Conservation (phyloP, 257 asterid genomes). For the Avicennia marina region DNA sequence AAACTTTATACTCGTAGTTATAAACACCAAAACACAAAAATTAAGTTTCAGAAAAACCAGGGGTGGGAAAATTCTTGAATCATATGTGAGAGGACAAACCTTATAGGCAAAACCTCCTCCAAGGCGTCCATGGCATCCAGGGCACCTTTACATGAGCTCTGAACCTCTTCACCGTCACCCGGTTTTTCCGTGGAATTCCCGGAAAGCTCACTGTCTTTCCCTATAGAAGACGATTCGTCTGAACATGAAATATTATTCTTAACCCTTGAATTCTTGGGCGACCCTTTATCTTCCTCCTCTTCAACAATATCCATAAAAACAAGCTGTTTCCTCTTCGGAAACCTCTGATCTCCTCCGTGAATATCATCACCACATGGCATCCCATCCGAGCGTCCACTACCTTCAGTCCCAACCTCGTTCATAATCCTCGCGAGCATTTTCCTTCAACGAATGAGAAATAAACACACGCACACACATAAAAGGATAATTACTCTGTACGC, state of each 20-base stretch:
- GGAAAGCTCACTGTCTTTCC: constrained; percentile 74
- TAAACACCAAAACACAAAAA: no score
- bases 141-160: constrained; percentile 64
- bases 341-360: constrained; percentile 26
- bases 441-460: no score
- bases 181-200: constrained; percentile 44
- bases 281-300: constrained; percentile 5
- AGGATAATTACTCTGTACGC: no score
- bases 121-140: constrained; percentile 55
- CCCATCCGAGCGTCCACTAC: constrained; percentile 26
- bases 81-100: constrained; percentile 38
- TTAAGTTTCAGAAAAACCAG: no score
- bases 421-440: constrained; percentile 37
- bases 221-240: constrained; percentile 64
- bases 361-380: constrained; percentile 32
- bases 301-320: constrained; percentile 18
- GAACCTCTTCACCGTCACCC: constrained; percentile 64
- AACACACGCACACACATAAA: no score
- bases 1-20: no score
- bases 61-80: no score
- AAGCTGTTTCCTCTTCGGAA: constrained; percentile 29
- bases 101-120: constrained; percentile 71
- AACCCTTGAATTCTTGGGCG: constrained; percentile 9
- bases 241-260: constrained; percentile 33
- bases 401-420: constrained; percentile 33